Percentiles rank a stretch among this genome's conserved stretches.
These are phyloP conservation scores for Apiospora koreana DNA, from an alignment of 2,329 filamentous ascomycete species.

Conservation along the genomic window DNA sequence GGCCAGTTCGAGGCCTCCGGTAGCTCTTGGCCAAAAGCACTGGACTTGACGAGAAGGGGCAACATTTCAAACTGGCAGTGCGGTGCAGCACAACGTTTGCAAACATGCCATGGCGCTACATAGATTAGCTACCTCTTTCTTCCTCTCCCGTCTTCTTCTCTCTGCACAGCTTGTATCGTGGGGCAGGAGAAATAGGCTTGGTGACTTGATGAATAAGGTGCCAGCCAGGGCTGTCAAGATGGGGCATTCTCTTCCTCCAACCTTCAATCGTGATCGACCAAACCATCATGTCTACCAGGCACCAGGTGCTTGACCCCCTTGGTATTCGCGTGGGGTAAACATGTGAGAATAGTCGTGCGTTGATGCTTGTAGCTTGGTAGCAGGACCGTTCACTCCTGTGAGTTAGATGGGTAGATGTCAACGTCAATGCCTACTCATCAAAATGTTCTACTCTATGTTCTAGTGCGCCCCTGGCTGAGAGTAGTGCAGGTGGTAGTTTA, in stretches of 20 bases:
- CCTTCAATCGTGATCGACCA: constrained; percentile 5
- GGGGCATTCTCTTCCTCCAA: not conserved
- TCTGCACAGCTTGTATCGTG: not conserved
- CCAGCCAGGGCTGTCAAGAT: not conserved
- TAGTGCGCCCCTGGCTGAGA: not conserved
- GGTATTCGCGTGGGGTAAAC: not conserved
- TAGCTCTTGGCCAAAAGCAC: no score
- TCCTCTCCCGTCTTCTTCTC: not conserved
- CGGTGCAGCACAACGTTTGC: not conserved
- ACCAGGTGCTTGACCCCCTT: not conserved
- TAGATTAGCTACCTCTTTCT: no score
- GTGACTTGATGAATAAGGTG: not conserved
- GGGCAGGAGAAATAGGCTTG: not conserved
- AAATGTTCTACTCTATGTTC: not conserved
- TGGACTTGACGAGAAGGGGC: not conserved
- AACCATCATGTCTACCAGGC: not conserved
- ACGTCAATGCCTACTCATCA: no score
- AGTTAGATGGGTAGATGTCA: not conserved
- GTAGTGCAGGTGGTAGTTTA: not conserved
- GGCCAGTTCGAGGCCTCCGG: not conserved
- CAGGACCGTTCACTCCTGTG: not conserved
- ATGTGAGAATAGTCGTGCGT: not conserved
- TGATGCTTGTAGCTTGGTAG: not conserved
- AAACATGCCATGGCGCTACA: not conserved
- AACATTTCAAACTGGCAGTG: not conserved